Conservation (phyloP, 257 asterid genomes). For the Ilex aquifolium region DNA sequence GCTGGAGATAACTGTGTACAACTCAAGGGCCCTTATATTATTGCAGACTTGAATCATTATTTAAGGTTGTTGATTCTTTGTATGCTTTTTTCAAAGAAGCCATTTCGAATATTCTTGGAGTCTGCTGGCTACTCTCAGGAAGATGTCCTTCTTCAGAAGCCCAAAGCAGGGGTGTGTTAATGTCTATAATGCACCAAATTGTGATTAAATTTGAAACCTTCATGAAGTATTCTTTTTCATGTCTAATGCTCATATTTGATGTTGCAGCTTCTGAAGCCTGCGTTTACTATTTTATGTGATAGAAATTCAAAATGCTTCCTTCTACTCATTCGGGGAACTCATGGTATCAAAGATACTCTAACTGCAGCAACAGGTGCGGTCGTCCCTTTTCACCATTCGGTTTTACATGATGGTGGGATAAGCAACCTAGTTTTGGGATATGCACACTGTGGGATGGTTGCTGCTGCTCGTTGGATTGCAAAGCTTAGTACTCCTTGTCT, state of each 20-base stretch:
- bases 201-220: too few relatives aligned
- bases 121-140: constrained; percentile 51
- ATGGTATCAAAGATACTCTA: constrained; percentile 76
- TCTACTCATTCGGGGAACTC: constrained; percentile 84
- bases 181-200: too few relatives aligned
- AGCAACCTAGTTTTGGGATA: constrained; percentile 71
- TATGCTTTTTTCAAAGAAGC: constrained; percentile 71
- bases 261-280: constrained; percentile 77
- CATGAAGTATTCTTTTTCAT: neutral
- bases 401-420: constrained; percentile 71
- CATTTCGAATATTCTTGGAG: constrained; percentile 66
- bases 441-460: constrained; percentile 94
- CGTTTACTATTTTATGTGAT: constrained; percentile 66
- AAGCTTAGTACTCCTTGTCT: constrained; percentile 66
- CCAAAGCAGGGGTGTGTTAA: constrained; percentile 73
- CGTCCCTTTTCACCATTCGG: constrained; percentile 88
- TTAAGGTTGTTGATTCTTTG: constrained; percentile 65
- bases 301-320: constrained; percentile 65
- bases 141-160: constrained; percentile 72
- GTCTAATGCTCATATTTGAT: constrained; percentile 12
- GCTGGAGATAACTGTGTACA: constrained; percentile 61
- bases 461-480: constrained; percentile 92
- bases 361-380: constrained; percentile 89
- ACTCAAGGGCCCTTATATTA: constrained; percentile 58
- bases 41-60: constrained; percentile 50